phyloP scores from a whole-genome alignment of 2,329 filamentous ascomycete genomes.

The Penicillium aurantiogriseum region DNA sequence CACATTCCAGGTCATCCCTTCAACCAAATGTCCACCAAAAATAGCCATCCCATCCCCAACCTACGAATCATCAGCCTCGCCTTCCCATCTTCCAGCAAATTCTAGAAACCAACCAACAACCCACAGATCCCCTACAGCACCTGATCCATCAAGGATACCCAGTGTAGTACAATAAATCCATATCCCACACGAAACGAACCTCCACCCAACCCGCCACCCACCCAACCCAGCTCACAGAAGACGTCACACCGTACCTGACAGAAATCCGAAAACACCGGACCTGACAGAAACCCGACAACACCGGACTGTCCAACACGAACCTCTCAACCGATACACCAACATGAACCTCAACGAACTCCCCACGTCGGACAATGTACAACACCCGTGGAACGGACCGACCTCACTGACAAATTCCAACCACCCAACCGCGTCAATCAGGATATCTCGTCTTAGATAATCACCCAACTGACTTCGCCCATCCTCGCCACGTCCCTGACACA shows the following conservation, averaged over 20 bases:
- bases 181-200: not conserved
- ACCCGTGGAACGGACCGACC: not conserved
- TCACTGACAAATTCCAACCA: not conserved
- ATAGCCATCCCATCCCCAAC: not conserved
- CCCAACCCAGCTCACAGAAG: not conserved
- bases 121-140: not conserved
- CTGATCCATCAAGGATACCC: not conserved
- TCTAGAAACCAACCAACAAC: not conserved
- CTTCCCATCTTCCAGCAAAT: not conserved
- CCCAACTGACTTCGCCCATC: not conserved
- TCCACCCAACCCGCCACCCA: not conserved
- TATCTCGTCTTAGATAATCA: no score
- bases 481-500: not conserved
- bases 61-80: no score
- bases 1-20: not conserved
- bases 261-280: constrained; percentile 14
- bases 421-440: not conserved
- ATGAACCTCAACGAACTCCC: constrained; percentile 35
- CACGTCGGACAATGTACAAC: not conserved
- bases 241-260: constrained; percentile 7
- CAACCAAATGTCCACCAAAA: not conserved
- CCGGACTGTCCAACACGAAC: constrained; percentile 45
- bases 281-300: constrained; percentile 36
- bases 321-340: constrained; percentile 22
- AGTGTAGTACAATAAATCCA: not conserved